These are phyloP conservation scores for Westerdykella aurantiaca DNA, from an alignment of 2,329 filamentous ascomycete genomes.

Conservation along the genomic window DNA sequence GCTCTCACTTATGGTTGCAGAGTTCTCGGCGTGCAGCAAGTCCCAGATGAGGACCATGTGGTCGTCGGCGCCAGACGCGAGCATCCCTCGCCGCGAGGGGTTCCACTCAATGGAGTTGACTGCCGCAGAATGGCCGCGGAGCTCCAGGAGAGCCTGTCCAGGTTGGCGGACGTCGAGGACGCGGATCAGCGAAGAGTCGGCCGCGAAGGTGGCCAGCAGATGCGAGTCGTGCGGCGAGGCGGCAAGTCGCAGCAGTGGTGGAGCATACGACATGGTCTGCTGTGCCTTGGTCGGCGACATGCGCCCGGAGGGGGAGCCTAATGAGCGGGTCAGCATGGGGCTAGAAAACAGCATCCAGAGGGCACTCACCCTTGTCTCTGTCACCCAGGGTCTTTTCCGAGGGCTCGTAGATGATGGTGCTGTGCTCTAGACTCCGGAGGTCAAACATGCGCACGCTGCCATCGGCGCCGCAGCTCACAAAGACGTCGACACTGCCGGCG, in stretches of 20 bases:
- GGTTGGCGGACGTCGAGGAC: slow-evolving; percentile 96
- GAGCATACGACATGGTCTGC: slow-evolving; percentile 61
- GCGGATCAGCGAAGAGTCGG: slow-evolving; percentile 85
- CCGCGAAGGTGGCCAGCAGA: slow-evolving; percentile 92
- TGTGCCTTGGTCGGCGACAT: slow-evolving; percentile 70
- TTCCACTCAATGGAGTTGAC: slow-evolving; percentile 97
- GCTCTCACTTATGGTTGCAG: slow-evolving; percentile 44
- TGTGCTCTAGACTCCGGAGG: slow-evolving; percentile 89
- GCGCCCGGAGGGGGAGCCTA: slow-evolving; percentile 46
- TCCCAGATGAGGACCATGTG: slow-evolving; percentile 92
- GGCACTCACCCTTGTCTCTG: slow-evolving; percentile 39
- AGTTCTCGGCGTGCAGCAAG: slow-evolving; percentile 63
- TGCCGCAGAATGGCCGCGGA: slow-evolving; percentile 77
- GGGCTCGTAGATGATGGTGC: slow-evolving; percentile 98
- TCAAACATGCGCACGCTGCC: slow-evolving; percentile 99
- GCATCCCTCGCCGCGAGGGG: slow-evolving; percentile 73
- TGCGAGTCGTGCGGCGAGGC: slow-evolving; percentile 95
- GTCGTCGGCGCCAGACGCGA: slow-evolving; percentile 90
- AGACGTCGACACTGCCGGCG: slow-evolving; percentile 96
- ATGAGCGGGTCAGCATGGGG: slow-evolving; percentile 4
- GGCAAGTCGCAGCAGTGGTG: slow-evolving; percentile 70
- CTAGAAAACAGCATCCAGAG: background rate
- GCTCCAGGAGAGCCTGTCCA: slow-evolving; percentile 86
- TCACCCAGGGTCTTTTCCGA: slow-evolving; percentile 65
- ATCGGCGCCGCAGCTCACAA: slow-evolving; percentile 95